These are phyloP conservation scores for Tolypocladium paradoxum DNA, from an alignment of 2,329 filamentous ascomycete species.

Conservation along the genomic window DNA sequence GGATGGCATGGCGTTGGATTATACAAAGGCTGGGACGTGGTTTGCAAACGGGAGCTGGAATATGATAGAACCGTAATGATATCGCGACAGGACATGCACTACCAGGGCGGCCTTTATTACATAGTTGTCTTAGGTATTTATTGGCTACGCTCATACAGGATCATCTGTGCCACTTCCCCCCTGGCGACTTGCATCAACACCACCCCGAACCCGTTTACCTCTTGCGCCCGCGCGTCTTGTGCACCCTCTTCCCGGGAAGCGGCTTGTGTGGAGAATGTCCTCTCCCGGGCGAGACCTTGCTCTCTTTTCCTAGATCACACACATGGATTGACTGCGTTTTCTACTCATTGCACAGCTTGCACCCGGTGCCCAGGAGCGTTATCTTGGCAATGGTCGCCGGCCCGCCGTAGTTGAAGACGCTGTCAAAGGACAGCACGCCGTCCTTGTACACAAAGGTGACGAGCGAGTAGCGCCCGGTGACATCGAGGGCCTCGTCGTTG, in stretches of 20 bases:
- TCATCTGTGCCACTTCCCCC: too few species aligned
- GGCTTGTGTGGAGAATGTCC: too few species aligned
- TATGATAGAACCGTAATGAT: not conserved
- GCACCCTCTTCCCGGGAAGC: not conserved
- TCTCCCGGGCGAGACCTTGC: too few species aligned
- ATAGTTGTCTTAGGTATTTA: too few species aligned
- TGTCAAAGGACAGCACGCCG: constrained; percentile 38
- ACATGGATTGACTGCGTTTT: too few species aligned
- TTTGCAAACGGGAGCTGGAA: constrained; percentile 51
- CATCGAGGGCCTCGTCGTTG: constrained; percentile 59
- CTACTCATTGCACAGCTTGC: too few species aligned
- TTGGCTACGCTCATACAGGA: not conserved
- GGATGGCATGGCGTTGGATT: constrained; percentile 55
- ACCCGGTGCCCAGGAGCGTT: constrained; percentile 32
- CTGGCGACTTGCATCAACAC: too few species aligned
- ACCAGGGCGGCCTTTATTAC: too few species aligned
- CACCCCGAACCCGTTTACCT: not conserved
- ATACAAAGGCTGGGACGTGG: constrained; percentile 68
- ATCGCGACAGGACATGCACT: too few species aligned
- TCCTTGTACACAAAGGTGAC: constrained; percentile 49
- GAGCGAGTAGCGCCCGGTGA: constrained; percentile 37
- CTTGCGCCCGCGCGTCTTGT: constrained; percentile 2
- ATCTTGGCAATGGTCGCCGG: constrained; percentile 34
- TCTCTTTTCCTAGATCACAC: too few species aligned
- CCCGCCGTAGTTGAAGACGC: constrained; percentile 41